Conservation (phyloP, 2,329 filamentous ascomycete genomes). For the Aschersonia sp. region DNA sequence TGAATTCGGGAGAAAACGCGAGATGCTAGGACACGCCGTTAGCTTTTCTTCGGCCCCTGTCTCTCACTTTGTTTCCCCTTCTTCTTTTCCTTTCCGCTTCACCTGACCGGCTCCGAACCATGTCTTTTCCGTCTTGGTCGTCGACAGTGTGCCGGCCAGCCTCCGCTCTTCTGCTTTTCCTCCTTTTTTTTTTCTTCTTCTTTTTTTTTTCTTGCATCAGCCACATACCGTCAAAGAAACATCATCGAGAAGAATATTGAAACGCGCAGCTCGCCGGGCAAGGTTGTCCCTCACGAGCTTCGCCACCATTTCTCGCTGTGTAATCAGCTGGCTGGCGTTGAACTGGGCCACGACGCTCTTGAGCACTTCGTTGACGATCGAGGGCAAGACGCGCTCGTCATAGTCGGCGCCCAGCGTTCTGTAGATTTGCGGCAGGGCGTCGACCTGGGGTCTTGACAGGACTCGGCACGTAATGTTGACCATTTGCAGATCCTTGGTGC, state of each 20-base stretch:
- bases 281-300: slow-evolving; percentile 86
- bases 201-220: too few species aligned
- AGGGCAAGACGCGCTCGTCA: slow-evolving; percentile 90
- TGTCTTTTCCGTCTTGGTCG: too few species aligned
- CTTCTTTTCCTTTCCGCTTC: too few species aligned
- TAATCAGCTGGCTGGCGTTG: slow-evolving; percentile 96
- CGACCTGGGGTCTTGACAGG: slow-evolving; percentile 75
- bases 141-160: too few species aligned
- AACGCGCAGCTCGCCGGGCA: slow-evolving; percentile 76
- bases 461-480: slow-evolving; percentile 99
- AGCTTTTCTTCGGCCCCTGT: not conserved
- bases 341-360: slow-evolving; percentile 99
- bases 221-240: slow-evolving; percentile 76
- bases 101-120: too few species aligned
- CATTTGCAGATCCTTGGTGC: slow-evolving; percentile 99
- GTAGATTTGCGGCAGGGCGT: slow-evolving; percentile 91
- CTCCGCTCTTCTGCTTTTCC: too few species aligned
- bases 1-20: slow-evolving; percentile 61
- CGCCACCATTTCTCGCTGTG: slow-evolving; percentile 94
- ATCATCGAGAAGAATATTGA: slow-evolving; percentile 96
- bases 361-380: slow-evolving; percentile 95
- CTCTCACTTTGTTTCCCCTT: too few species aligned
- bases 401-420: slow-evolving; percentile 90
- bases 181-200: too few species aligned
- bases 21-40: slow-evolving; percentile 35